Conservation (phyloP, 1,139 yeast genomes). For the Blastobotrys raffinosifermentans region DNA sequence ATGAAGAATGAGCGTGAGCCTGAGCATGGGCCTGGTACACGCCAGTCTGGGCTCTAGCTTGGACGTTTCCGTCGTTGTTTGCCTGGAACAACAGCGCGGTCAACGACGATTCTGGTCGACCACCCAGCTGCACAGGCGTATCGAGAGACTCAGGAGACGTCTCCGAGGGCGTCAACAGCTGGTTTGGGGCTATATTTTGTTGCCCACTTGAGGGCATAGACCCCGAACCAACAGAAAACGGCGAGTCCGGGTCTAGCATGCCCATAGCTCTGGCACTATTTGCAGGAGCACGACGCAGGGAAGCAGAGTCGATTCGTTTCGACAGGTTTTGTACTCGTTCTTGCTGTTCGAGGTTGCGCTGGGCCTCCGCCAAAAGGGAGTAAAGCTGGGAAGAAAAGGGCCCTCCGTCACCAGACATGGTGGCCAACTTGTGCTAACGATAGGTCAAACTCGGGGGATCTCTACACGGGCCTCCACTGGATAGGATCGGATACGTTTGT, state of each 20-base stretch:
- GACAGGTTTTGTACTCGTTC: constrained; percentile 22
- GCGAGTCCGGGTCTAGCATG: neutral
- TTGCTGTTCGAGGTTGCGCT: constrained; percentile 16
- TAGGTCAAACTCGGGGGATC: no score
- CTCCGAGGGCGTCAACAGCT: constrained; percentile 10
- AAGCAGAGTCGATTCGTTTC: constrained; percentile 19
- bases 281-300: constrained; percentile 5
- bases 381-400: constrained; percentile 22
- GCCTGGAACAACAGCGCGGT: no score
- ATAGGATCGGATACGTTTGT: no score
- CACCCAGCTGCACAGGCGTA: constrained; percentile 2
- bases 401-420: constrained; percentile 12
- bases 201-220: neutral
- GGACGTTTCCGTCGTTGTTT: no score
- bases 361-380: constrained; percentile 25
- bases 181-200: neutral
- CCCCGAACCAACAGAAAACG: neutral
- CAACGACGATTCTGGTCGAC: no score
- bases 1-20: no score
- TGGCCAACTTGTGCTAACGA: no score
- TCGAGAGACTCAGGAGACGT: constrained; percentile 11
- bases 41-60: no score
- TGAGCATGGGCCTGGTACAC: no score
- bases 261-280: neutral
- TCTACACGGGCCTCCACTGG: no score